These are phyloP conservation scores for Ceratocystis harringtonii DNA, from an alignment of 2,329 filamentous ascomycete species.

Conservation along the genomic window DNA sequence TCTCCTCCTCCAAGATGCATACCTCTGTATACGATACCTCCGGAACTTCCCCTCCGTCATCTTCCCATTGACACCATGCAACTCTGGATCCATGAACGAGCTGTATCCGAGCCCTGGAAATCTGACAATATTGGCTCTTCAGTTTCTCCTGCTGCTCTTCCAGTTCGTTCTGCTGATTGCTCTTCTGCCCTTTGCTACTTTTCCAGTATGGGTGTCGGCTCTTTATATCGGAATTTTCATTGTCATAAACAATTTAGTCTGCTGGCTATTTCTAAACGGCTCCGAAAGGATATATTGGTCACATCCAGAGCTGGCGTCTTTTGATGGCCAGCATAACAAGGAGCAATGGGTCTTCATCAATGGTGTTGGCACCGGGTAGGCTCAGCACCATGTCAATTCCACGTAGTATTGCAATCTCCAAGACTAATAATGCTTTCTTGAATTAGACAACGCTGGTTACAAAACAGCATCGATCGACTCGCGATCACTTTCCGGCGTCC, in stretches of 20 bases:
- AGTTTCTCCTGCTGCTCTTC: slow-evolving; percentile 41
- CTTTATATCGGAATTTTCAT: slow-evolving; percentile 31
- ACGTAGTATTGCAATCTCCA: not conserved
- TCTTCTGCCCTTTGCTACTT: slow-evolving; percentile 32
- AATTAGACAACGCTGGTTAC: slow-evolving; percentile 46
- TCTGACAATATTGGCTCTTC: slow-evolving; percentile 39
- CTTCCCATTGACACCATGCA: slow-evolving; percentile 39
- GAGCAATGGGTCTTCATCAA: slow-evolving; percentile 75
- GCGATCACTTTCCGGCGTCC: slow-evolving; percentile 57
- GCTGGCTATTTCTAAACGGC: slow-evolving; percentile 38
- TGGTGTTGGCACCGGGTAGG: slow-evolving; percentile 49
- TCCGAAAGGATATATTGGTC: slow-evolving; percentile 34
- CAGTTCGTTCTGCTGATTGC: slow-evolving; percentile 48
- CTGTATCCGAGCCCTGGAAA: slow-evolving; percentile 45
- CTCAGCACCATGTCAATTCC: slow-evolving; percentile 12
- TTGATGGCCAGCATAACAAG: slow-evolving; percentile 35
- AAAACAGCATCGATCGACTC: slow-evolving; percentile 55
- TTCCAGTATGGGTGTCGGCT: slow-evolving; percentile 35
- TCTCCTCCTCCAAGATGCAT: slow-evolving; percentile 26
- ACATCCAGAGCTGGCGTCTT: slow-evolving; percentile 36
- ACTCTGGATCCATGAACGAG: slow-evolving; percentile 45
- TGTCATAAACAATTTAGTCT: slow-evolving; percentile 36
- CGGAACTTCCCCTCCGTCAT: slow-evolving; percentile 46
- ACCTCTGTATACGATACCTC: slow-evolving; percentile 30
- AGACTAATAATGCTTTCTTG: slow-evolving; percentile 16